Evolutionary conservation across 345 rosid genomes (phyloP).

Genomic region (Rubroshorea leprosula): DNA sequence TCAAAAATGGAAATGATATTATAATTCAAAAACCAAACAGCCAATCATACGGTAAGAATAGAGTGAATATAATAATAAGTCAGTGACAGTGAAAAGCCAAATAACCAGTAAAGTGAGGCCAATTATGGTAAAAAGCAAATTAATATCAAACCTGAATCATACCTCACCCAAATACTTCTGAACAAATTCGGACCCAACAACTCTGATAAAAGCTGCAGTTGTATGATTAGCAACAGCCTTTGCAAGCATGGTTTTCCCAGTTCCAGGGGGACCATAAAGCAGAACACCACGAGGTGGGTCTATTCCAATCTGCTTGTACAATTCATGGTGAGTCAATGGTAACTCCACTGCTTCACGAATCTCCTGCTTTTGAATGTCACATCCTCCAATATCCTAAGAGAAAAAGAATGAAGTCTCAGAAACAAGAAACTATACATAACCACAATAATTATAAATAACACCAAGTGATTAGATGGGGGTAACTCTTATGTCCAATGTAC

Average conservation of each 20-base stretch:
- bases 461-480: background rate
- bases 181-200: conserved; percentile 98
- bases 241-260: conserved; percentile 98
- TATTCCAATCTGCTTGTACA: conserved; percentile 93
- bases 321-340: conserved; percentile 90
- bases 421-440: too few species aligned
- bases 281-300: conserved; percentile 98
- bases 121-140: background rate
- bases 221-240: conserved; percentile 98
- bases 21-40: too few species aligned
- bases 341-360: conserved; percentile 99
- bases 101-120: too few species aligned
- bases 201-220: conserved; percentile 96
- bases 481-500: too few species aligned
- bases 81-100: too few species aligned
- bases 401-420: conserved; percentile 6
- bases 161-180: conserved; percentile 99
- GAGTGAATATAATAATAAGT: too few species aligned
- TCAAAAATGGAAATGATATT: background rate
- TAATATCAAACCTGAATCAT: conserved; percentile 13
- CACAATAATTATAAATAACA: background rate
- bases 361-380: conserved; percentile 98
- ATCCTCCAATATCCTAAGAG: conserved; percentile 92
- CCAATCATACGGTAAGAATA: background rate
- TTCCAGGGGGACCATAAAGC: conserved; percentile 98